A percentile compares a stretch with the other conserved stretches of the same genome.
Conservation (phyloP, 2,329 filamentous ascomycete genomes). For the Corynespora cassiicola region DNA sequence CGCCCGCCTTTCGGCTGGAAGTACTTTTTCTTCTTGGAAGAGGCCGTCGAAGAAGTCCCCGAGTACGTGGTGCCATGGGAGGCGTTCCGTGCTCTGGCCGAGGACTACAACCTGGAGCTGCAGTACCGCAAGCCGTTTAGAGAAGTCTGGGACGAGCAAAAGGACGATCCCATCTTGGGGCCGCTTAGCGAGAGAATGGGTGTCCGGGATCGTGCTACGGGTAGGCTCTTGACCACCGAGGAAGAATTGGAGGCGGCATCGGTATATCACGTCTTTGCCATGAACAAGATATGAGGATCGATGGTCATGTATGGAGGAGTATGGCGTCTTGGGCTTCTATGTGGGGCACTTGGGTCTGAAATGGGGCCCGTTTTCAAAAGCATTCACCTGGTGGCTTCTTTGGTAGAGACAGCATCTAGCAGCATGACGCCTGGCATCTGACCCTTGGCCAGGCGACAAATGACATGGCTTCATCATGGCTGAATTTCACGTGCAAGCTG, state of each 20-base stretch:
- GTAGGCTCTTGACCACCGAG: conserved; percentile 72
- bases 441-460: too few species aligned
- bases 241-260: conserved; percentile 86
- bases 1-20: conserved; percentile 97
- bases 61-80: conserved; percentile 99
- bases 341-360: conserved; percentile 10
- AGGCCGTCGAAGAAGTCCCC: conserved; percentile 94
- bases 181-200: conserved; percentile 95
- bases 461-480: too few species aligned
- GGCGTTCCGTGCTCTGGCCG: conserved; percentile 91
- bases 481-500: too few species aligned
- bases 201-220: conserved; percentile 75
- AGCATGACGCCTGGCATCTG: too few species aligned
- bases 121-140: conserved; percentile 91
- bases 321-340: conserved; percentile 7
- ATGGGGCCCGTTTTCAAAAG: conserved; percentile 9
- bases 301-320: background rate
- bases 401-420: too few species aligned
- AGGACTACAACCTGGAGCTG: conserved; percentile 95
- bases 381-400: background rate
- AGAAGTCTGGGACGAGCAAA: conserved; percentile 92
- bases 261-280: conserved; percentile 92
- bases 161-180: conserved; percentile 81
- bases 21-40: conserved; percentile 94
- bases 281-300: too few species aligned